These are phyloP conservation scores for Rhynchospora pubera DNA, from an alignment of 176 grass and related monocot genomes.

Conservation along the genomic window DNA sequence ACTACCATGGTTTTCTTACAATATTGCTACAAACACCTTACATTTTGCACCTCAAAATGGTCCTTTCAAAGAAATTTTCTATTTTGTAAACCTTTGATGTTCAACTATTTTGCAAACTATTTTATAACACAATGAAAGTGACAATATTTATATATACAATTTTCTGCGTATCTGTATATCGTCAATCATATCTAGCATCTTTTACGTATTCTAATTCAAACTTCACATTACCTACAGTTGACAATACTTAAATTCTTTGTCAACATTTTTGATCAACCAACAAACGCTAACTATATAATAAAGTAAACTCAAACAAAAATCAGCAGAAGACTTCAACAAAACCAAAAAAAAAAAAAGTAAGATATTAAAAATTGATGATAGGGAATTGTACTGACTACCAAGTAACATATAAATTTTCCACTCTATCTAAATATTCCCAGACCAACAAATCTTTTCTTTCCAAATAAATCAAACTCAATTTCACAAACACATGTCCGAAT, in stretches of 20 bases:
- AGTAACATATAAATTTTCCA: neutral
- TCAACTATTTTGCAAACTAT: neutral
- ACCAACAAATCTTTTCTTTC: slow-evolving; percentile 1
- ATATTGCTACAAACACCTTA: neutral
- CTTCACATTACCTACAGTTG: neutral
- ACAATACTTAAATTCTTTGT: neutral
- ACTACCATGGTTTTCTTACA: neutral
- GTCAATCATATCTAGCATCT: slow-evolving; percentile 11
- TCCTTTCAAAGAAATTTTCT: neutral
- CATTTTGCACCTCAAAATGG: neutral
- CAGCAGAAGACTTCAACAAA: neutral
- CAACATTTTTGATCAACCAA: neutral
- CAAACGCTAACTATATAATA: neutral
- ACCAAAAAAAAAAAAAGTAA: neutral
- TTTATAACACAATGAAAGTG: neutral
- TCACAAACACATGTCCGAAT: neutral
- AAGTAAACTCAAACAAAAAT: neutral
- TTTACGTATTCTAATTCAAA: neutral
- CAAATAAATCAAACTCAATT: neutral
- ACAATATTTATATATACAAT: neutral
- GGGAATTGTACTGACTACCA: neutral
- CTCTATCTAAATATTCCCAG: neutral
- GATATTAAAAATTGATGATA: neutral
- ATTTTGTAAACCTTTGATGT: neutral
- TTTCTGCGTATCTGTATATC: neutral